Evolutionary conservation across 192 early-diverging fungal species (phyloP), one percentile per base, ranked within the genome.

Genomic region (Backusella liffmaniae): DNA sequence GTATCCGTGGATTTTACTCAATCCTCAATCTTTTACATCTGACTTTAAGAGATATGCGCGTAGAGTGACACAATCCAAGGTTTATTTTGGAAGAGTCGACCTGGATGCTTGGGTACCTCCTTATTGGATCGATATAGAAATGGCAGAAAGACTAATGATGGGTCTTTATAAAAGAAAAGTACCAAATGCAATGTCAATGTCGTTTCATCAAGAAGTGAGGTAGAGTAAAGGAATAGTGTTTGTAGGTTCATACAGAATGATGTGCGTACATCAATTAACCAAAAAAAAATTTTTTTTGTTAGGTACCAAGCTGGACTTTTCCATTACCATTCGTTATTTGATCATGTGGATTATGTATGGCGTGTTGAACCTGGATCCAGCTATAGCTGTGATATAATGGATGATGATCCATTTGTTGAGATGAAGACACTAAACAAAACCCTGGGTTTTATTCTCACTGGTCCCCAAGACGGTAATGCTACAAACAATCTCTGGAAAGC

Each of bases 1-100:
- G 67, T 97, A 97, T 82, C 94, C 94, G 0, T 97, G 92, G 82
- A 88, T 97, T 42, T 93, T 96, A 74, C 81, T 97, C 35, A 97
- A 96, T 84, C 90, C 95, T 42, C 85, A 85, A 59, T 84, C 86
- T 0, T 96, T 96, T 70, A 86, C 84, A 0, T 77, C 85, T 13
- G 83, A 92, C 42, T 97, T 97, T 77, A 84, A 83, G 72, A 74
- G 77, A 37, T 81, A 83, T 35, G 88, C 84, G 18, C 72, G 82
- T 23, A 84, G 80, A 0, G 80, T 91, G 69, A 89, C 88, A 36
- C 84, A 73, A 16, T 89, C 88, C 5, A 79, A 88, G 36, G 86
- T 89, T 70, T 84, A 82, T 5, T 92, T 84, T 86, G 94, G 92
- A 44, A 72, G 72, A 13, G 76, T 84, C 18, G 81, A 82, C 67